Evolutionary conservation across 2,329 filamentous ascomycete genomes (phyloP), one percentile per base, ranked within the genome.

Genomic region (Dactylellina parvicollis): DNA sequence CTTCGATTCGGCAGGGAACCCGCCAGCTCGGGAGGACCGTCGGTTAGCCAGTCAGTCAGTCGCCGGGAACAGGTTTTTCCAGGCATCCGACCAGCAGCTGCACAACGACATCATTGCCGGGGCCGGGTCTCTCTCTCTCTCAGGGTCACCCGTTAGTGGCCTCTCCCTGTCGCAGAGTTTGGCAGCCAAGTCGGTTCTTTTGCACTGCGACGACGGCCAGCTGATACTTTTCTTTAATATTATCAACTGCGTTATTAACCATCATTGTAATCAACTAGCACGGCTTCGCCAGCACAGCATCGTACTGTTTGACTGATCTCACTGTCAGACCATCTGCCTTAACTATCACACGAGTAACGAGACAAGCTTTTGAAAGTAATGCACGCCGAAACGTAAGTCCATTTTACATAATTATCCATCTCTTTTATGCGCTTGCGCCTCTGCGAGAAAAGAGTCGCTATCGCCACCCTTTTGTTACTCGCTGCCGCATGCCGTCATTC

Each of bases 301-400:
- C n/a, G n/a, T n/a, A n/a, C 5, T 32, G 12, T 32, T 32, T 32
- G 5, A 12, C 30, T 32, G 46, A 30, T 50, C 22, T 30, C 12
- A 30, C 24, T 30, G 24, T n/a, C 46, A 14, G 26, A 52, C 34
- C 28, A 34, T 32, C 32, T 36, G 16, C 28, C 16, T 44, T 20
- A 20, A 20, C 2, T 52, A 30, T 32, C 47, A 10, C 12, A 52
- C 18, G 32, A 40, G 16, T 2, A n/a, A 16, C 9, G 3, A 30
- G 4, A 20, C 14, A 55, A 18, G 44, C n/a, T 20, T 20, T 20
- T 16, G 32, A n/a, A 8, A 36, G 46, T 30, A 38, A 50, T 55
- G 52, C 42, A 59, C 26, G 57, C 66, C 34, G 66, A 71, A 57
- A 62, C 57, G 66, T 71, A 62, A 57, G 65, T 62, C 28, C n/a